phyloP scores from a whole-genome alignment of 495 filamentous ascomycete species.

The Aspergillus egyptiacus region DNA sequence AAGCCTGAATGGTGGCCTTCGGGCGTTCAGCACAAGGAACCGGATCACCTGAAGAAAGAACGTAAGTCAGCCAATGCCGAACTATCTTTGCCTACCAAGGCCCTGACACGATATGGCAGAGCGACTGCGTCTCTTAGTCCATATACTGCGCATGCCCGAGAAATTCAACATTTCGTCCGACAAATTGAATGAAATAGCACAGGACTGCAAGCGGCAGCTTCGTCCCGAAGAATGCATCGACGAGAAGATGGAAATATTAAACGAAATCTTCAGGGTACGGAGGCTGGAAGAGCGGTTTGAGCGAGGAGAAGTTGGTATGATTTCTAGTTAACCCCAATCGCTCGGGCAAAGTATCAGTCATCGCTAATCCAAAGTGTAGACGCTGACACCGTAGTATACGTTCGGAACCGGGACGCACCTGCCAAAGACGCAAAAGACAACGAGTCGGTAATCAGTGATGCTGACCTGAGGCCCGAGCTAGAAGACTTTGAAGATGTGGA shows the following conservation, averaged over 20 bases:
- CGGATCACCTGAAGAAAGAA: conserved; percentile 74
- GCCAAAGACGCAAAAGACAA: conserved; percentile 36
- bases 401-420: conserved; percentile 33
- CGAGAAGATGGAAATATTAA: conserved; percentile 38
- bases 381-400: conserved; percentile 33
- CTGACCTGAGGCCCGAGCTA: conserved; percentile 21
- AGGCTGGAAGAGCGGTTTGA: conserved; percentile 49
- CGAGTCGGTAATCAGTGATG: conserved; percentile 24
- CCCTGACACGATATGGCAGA: conserved; percentile 21
- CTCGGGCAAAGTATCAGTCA: too few relatives aligned
- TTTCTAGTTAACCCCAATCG: not conserved
- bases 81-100: too few relatives aligned
- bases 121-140: conserved; percentile 37
- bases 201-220: conserved; percentile 37
- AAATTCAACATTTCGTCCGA: conserved; percentile 33
- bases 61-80: conserved; percentile 49
- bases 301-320: conserved; percentile 47
- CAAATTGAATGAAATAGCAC: conserved; percentile 37
- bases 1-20: conserved; percentile 82
- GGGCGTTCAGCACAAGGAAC: conserved; percentile 64
- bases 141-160: conserved; percentile 43
- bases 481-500: conserved; percentile 23
- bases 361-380: conserved; percentile 24
- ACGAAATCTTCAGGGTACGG: conserved; percentile 49
- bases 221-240: conserved; percentile 29